These are phyloP conservation scores for Talaromyces albobiverticillius DNA, from an alignment of 2,329 filamentous ascomycete genomes.

Conservation along the genomic window DNA sequence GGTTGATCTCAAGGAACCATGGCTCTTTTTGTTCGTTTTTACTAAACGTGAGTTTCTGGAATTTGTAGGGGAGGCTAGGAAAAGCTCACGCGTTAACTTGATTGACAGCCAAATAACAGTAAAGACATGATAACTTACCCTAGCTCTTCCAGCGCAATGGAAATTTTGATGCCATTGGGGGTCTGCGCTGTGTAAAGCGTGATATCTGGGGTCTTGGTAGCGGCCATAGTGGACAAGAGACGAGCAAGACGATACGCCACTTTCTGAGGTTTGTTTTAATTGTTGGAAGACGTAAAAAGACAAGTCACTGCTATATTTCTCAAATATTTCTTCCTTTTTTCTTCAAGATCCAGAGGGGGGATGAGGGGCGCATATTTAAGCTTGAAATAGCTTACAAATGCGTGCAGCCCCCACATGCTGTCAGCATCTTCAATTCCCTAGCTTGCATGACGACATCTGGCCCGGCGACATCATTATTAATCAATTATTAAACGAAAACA, in stretches of 20 bases:
- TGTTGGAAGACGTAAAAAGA: not conserved
- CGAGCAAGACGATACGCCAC: slow-evolving; percentile 6
- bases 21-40: slow-evolving; percentile 77
- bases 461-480: too few relatives aligned
- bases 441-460: too few relatives aligned
- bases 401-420: too few relatives aligned
- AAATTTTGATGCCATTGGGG: slow-evolving; percentile 87
- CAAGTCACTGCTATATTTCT: not conserved
- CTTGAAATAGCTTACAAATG: too few relatives aligned
- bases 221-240: slow-evolving; percentile 25
- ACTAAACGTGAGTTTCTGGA: slow-evolving; percentile 66
- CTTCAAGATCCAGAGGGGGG: too few relatives aligned
- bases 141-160: slow-evolving; percentile 82
- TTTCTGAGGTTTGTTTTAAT: not conserved
- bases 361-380: not conserved
- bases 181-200: slow-evolving; percentile 79
- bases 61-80: slow-evolving; percentile 67
- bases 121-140: slow-evolving; percentile 51
- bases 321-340: too few relatives aligned
- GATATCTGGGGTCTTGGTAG: slow-evolving; percentile 55
- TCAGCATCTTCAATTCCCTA: too few relatives aligned
- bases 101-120: not conserved
- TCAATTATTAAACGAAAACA: too few relatives aligned
- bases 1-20: slow-evolving; percentile 90
- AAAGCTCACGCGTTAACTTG: slow-evolving; percentile 18